phyloP scores from a whole-genome alignment of 768 basidiomycete species.

The Chalciporus piperatus region DNA sequence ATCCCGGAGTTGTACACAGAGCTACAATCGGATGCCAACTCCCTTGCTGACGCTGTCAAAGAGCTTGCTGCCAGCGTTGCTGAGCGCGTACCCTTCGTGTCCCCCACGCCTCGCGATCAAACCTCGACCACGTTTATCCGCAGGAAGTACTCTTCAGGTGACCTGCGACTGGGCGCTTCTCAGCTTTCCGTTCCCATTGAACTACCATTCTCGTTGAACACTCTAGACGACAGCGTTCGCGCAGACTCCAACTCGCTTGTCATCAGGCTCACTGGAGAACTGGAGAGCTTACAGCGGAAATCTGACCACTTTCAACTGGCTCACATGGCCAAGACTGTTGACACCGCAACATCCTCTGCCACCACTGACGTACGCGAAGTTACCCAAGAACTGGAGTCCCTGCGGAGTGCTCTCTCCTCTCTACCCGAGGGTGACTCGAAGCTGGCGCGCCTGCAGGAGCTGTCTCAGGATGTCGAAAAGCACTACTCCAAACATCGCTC shows the following conservation, averaged over 20 bases:
- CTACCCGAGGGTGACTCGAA: conserved; percentile 28
- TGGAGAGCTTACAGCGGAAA: conserved; percentile 49
- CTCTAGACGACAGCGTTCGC: conserved; percentile 66
- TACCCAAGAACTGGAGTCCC: conserved; percentile 36
- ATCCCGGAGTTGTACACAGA: conserved; percentile 32
- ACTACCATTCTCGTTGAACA: conserved; percentile 53
- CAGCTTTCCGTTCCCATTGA: conserved; percentile 34
- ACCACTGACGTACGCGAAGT: conserved; percentile 39
- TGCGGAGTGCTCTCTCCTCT: conserved; percentile 37
- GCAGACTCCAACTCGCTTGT: conserved; percentile 66
- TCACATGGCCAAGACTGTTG: conserved; percentile 52
- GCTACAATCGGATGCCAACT: conserved; percentile 33
- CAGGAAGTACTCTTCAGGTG: conserved; percentile 36
- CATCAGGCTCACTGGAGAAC: conserved; percentile 56
- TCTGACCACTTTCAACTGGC: conserved; percentile 50
- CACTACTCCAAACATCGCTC: conserved; percentile 34
- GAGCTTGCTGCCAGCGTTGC: conserved; percentile 49
- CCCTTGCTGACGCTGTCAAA: conserved; percentile 43
- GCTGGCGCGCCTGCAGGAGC: conserved; percentile 33
- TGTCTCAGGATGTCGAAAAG: conserved; percentile 38
- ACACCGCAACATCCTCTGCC: conserved; percentile 38
- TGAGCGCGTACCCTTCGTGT: conserved; percentile 57
- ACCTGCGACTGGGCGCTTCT: conserved; percentile 33
- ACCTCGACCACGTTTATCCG: conserved; percentile 23
- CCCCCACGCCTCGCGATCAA: conserved; percentile 24